Conservation (phyloP, 2,329 filamentous ascomycete genomes). For the Claviceps purpurea region DNA sequence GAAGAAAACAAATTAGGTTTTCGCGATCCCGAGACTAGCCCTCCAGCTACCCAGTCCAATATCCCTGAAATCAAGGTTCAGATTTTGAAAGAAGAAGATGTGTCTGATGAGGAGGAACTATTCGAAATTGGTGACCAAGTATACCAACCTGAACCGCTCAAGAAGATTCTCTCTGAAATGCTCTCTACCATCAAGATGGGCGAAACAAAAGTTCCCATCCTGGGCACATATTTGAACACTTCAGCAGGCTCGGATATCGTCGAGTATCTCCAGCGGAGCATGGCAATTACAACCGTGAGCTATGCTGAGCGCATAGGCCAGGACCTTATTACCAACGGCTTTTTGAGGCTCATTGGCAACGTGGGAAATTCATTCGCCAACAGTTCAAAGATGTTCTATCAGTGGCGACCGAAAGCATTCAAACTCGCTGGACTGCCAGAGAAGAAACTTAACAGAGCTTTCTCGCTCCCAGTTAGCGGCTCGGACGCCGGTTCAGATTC, state of each 20-base stretch:
- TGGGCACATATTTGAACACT: slow-evolving; percentile 89
- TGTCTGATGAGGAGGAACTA: slow-evolving; percentile 58
- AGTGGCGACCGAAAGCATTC: slow-evolving; percentile 90
- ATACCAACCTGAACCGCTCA: slow-evolving; percentile 75
- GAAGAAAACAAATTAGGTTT: slow-evolving; percentile 98
- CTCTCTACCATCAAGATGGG: slow-evolving; percentile 74
- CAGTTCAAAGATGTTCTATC: slow-evolving; percentile 93
- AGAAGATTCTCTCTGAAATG: slow-evolving; percentile 80
- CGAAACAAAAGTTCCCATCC: slow-evolving; percentile 88
- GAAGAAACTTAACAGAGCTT: slow-evolving; percentile 70
- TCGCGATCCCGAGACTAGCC: slow-evolving; percentile 67
- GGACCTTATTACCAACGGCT: slow-evolving; percentile 74
- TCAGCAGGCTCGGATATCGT: slow-evolving; percentile 87
- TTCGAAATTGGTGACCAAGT: slow-evolving; percentile 84
- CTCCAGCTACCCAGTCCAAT: slow-evolving; percentile 35
- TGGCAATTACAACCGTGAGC: slow-evolving; percentile 71
- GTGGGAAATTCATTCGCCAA: slow-evolving; percentile 94
- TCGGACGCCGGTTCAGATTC: slow-evolving; percentile 47
- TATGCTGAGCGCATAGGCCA: slow-evolving; percentile 93
- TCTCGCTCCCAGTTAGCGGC: slow-evolving; percentile 53
- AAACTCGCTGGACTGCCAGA: slow-evolving; percentile 77
- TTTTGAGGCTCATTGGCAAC: slow-evolving; percentile 81
- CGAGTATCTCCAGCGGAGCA: slow-evolving; percentile 82
- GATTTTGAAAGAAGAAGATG: slow-evolving; percentile 47
- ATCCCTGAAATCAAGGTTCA: slow-evolving; percentile 85